These are phyloP conservation scores for Ascosphaera acerosa DNA, from an alignment of 2,329 filamentous ascomycete species.

Conservation along the genomic window DNA sequence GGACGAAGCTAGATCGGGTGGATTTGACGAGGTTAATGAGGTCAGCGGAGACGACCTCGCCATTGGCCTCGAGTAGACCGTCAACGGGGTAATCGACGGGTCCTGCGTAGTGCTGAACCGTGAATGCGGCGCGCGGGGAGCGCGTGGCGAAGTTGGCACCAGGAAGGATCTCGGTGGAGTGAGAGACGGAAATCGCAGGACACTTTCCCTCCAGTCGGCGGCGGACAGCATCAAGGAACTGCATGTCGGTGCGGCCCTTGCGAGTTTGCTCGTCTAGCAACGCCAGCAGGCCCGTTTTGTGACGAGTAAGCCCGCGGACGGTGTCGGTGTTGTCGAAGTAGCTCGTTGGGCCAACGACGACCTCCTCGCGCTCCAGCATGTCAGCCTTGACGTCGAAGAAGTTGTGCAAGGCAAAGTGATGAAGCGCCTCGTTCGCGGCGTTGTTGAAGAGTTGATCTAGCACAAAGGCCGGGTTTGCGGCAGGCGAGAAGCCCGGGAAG, in stretches of 20 bases:
- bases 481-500: conserved; percentile 83
- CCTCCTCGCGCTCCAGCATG: conserved; percentile 80
- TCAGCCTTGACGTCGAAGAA: conserved; percentile 93
- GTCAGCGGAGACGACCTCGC: conserved; percentile 85
- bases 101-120: conserved; percentile 83
- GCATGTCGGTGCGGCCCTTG: conserved; percentile 64
- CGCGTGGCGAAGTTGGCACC: conserved; percentile 78
- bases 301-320: conserved; percentile 71
- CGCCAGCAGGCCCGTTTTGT: conserved; percentile 74
- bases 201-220: conserved; percentile 93
- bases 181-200: conserved; percentile 57
- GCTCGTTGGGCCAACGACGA: conserved; percentile 68
- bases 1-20: conserved; percentile 70
- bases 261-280: conserved; percentile 92
- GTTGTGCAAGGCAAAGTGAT: conserved; percentile 79
- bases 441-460: conserved; percentile 90
- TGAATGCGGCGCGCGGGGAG: conserved; percentile 58
- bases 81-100: conserved; percentile 85
- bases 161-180: conserved; percentile 47
- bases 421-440: conserved; percentile 71
- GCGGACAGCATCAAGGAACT: conserved; percentile 69
- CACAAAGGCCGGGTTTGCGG: conserved; percentile 54
- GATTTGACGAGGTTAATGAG: conserved; percentile 80
- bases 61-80: conserved; percentile 79
- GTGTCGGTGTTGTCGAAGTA: conserved; percentile 97